phyloP scores from a whole-genome alignment of 2,329 filamentous ascomycete species.

The Ophidiomyces ophidiicola region DNA sequence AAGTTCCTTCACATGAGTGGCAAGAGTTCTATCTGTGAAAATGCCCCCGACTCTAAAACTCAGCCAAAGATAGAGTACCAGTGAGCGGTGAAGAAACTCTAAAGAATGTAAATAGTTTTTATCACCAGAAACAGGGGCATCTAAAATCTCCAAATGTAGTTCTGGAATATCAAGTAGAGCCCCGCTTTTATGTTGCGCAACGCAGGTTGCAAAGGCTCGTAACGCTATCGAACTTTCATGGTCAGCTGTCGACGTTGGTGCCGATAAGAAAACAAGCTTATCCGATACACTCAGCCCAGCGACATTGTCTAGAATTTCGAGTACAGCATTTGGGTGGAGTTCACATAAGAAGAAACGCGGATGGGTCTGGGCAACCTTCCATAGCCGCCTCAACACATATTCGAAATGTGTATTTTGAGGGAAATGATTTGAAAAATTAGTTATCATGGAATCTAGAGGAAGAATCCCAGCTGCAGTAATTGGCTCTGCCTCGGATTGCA shows the following conservation, averaged over 20 bases:
- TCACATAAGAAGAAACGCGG: slow-evolving; percentile 58
- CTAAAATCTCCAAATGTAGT: slow-evolving; percentile 62
- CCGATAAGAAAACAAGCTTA: slow-evolving; percentile 60
- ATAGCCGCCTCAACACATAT: slow-evolving; percentile 65
- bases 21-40: slow-evolving; percentile 62
- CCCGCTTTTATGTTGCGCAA: slow-evolving; percentile 56
- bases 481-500: slow-evolving; percentile 51
- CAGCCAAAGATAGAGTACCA: slow-evolving; percentile 86
- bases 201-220: slow-evolving; percentile 52
- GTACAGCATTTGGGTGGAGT: slow-evolving; percentile 48
- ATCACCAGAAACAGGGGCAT: slow-evolving; percentile 37
- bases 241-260: slow-evolving; percentile 53
- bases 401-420: slow-evolving; percentile 68
- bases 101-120: slow-evolving; percentile 53
- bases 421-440: slow-evolving; percentile 71
- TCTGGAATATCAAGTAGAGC: slow-evolving; percentile 58
- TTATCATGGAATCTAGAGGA: slow-evolving; percentile 57
- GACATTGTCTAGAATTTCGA: slow-evolving; percentile 62
- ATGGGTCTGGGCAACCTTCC: slow-evolving; percentile 54
- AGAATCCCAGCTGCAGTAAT: slow-evolving; percentile 61
- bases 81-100: slow-evolving; percentile 65
- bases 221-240: slow-evolving; percentile 36
- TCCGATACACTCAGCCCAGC: slow-evolving; percentile 57
- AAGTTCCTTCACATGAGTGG: slow-evolving; percentile 64
- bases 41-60: slow-evolving; percentile 77